Evolutionary conservation across 371 early-diverging fungal species (phyloP), one percentile per base, ranked within the genome.

Genomic region (Nematocida sp.): DNA sequence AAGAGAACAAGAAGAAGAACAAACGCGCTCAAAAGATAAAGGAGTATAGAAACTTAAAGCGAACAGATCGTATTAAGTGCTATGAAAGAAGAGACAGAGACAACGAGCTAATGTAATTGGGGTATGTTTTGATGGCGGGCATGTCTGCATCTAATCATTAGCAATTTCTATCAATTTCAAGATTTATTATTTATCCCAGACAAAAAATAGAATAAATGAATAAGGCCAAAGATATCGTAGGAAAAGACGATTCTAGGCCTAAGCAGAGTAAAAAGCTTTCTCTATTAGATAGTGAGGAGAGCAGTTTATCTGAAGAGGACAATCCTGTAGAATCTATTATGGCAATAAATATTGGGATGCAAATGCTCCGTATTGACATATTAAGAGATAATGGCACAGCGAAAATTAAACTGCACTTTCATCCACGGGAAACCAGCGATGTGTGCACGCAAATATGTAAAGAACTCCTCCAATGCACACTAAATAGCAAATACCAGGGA

Each of bases 361-460:
- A 64, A 42, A 42, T 13, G 13, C 15, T 64, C 6, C 33, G 42
- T 9, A 33, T 64, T 42, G 18, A 46, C 15, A 4, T 58, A 23
- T 47, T 13, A 15, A 46, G 33, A 18, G 40, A 20, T 18, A 1
- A n/a, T 4, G 47, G 40, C 11, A 33, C 46, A 9, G 7, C 27
- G 4, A 66, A 20, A 40, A 18, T 74, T 11, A 13, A 47, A 5
- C 27, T 78, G 55, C 80, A 78, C 55, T 13, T 78, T 52, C 80
- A 78, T 40, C 44, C 39, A 45, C 6, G 44, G 2, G 25, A 50
- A 4, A 27, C 1, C 15, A 11, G 11, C 13, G 42, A 4, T 18
- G 45, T 54, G 33, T 78, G 80, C 71, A 78, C 80, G 6, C 69
- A 74, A 4, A 47, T 78, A n/a, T 78, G 80, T 45, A 78, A 78